Evolutionary conservation across 2,329 filamentous ascomycete species (phyloP), one percentile per base, ranked within the genome.

Genomic region (Aspergillus sergii): DNA sequence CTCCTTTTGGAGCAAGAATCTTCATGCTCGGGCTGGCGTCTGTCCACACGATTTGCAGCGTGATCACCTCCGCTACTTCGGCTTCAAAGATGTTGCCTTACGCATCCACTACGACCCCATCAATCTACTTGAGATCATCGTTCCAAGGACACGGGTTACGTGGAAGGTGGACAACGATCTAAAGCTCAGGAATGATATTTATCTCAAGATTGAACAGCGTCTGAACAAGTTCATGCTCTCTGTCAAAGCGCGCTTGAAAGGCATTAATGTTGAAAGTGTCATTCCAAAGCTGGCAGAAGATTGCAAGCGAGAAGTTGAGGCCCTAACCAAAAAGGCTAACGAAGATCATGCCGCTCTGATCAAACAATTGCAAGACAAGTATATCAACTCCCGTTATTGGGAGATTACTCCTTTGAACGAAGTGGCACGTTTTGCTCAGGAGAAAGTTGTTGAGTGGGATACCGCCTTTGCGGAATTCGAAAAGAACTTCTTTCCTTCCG

Each of bases 151-250:
- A 30, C 88, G 92, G 60, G 91, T 99, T 58, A 97, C 94, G 0
- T 99, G 96, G 94, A 98, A 97, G 76, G 95, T 99, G 30, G 94
- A 97, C 69, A 91, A 96, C 67, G 95, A 99, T 74, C 81, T 99
- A 56, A 91, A 86, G 68, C 85, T 99, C 71, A 97, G 97, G 77
- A 99, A 99, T 70, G 93, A 97, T 28, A 88, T 97, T 36, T 99
- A 92, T 74, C 84, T 83, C 26, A 91, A 89, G 73, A 91, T 91
- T 65, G 92, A 97, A 73, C 89, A 93, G 59, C 88, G 93, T 41
- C 89, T 97, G 80, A 89, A 88, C 67, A 89, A 89, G 26, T 99
- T 97, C 80, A 97, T 97, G 84, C 79, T 86, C 23, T 97, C 94
- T 0, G 92, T 99, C 58, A 92, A 90, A 73, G 86, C 89, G 12